A percentile compares a stretch with the other conserved stretches of the same genome.
Conservation (phyloP, 257 asterid species). For the Nicotiana tomentosiformis region DNA sequence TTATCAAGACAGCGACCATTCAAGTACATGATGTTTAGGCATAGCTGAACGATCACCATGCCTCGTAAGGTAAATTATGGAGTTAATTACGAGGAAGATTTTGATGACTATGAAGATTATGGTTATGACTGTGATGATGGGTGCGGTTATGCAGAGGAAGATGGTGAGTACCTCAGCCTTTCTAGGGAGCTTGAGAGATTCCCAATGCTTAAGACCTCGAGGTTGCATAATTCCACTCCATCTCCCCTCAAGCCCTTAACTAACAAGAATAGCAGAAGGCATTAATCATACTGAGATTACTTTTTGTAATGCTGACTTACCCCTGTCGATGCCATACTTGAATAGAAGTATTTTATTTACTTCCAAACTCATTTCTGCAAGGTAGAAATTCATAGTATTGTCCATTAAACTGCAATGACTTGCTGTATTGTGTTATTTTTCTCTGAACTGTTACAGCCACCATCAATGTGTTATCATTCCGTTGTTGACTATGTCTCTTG, state of each 20-base stretch:
- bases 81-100: slow-evolving; percentile 41
- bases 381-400: not conserved
- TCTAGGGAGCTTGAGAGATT: not conserved
- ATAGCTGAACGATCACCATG: slow-evolving; percentile 48
- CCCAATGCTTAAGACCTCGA: not conserved
- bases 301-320: not conserved
- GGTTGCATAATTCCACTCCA: not conserved
- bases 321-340: not conserved
- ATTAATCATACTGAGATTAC: not conserved
- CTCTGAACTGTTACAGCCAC: not conserved
- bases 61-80: slow-evolving; percentile 66
- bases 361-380: not conserved
- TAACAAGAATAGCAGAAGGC: not conserved
- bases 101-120: slow-evolving; percentile 45
- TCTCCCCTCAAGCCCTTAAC: slow-evolving; percentile 1
- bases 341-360: not conserved
- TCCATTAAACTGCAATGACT: not conserved
- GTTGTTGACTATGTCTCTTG: slow-evolving; percentile 5
- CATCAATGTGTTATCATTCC: not conserved
- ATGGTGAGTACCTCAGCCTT: slow-evolving; percentile 30
- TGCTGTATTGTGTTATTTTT: not conserved
- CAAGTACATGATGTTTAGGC: not conserved
- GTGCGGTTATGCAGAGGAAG: slow-evolving; percentile 34
- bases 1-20: not conserved
- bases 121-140: slow-evolving; percentile 48